These are phyloP conservation scores for Xylaria telfairii DNA, from an alignment of 495 filamentous ascomycete genomes.

Conservation along the genomic window DNA sequence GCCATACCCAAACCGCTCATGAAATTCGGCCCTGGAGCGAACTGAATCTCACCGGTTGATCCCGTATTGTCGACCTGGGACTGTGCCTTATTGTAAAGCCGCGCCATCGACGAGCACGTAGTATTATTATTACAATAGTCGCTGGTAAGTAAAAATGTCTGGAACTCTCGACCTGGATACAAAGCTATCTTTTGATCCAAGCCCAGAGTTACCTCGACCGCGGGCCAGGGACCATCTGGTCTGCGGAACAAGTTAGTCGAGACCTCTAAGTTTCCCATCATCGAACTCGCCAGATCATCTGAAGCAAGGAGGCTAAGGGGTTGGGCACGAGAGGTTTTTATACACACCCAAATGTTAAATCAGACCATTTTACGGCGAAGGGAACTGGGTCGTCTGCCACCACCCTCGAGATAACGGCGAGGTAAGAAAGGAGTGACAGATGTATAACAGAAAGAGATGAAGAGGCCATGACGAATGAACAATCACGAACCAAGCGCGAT, in stretches of 20 bases:
- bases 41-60: conserved; percentile 31
- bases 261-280: too few relatives aligned
- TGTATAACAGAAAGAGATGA: conserved; percentile 29
- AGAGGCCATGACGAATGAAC: conserved; percentile 30
- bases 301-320: too few relatives aligned
- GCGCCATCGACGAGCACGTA: conserved; percentile 35
- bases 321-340: too few relatives aligned
- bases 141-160: conserved; percentile 36
- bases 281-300: too few relatives aligned
- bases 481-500: conserved; percentile 21
- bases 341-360: conserved; percentile 30
- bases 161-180: conserved; percentile 42
- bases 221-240: conserved; percentile 48
- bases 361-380: conserved; percentile 37
- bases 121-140: conserved; percentile 38
- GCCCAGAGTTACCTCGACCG: conserved; percentile 41
- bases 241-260: conserved; percentile 2
- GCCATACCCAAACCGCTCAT: conserved; percentile 32
- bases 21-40: conserved; percentile 27
- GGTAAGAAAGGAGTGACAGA: conserved; percentile 37
- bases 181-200: conserved; percentile 39
- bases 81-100: conserved; percentile 35
- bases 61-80: conserved; percentile 38
- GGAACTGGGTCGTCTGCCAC: conserved; percentile 27
- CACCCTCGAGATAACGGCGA: conserved; percentile 28